Base-by-base conservation (phyloP, 2,329 filamentous ascomycete species). In the Phialophora chinensis region DNA sequence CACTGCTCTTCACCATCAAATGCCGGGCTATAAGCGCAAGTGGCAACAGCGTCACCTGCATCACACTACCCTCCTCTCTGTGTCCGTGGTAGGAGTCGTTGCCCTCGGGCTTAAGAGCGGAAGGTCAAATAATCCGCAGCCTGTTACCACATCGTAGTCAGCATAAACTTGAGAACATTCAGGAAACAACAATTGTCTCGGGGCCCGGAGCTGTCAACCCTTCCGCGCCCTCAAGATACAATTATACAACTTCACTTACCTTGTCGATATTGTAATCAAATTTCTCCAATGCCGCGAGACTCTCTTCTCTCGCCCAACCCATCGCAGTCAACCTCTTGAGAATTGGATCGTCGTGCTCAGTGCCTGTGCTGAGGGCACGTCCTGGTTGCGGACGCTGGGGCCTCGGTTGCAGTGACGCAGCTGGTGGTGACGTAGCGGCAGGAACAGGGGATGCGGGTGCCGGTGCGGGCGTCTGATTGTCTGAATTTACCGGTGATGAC, bases 201-300 rank as follows among this genome's bases (percentile, higher is more conserved):
- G 17, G 12, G 14, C 14, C 3, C 5, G 17, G 6, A n/a, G 38
- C 5, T n/a, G 4, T 44, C 17, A 8, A 8, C 17, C 14, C 38
- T n/a, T 42, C 38, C 14, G 38, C 17, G 14, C 14, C 6, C 14
- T n/a, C 14, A 17, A n/a, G 38, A 6, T n/a, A 44, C 38, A 44
- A 44, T n/a, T n/a, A 44, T 3, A n/a, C 2, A 44, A 44, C 38
- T 6, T n/a, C 12, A 82, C 88, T 81, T 81, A 97, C 94, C 87
- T 91, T 92, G 79, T 97, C 93, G 76, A 97, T 85, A 78, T 97
- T 95, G 80, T 98, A 97, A 80, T 98, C 93, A 77, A 91, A 97
- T 78, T 94, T 93, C 83, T 98, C 94, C 76, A 98, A 81, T 27
- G 95, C 94, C 58, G 84, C 83, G 42, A 97, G 81, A 17, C 92